phyloP scores from a whole-genome alignment of 768 basidiomycete species.

The Pisolithus tinctorius region DNA sequence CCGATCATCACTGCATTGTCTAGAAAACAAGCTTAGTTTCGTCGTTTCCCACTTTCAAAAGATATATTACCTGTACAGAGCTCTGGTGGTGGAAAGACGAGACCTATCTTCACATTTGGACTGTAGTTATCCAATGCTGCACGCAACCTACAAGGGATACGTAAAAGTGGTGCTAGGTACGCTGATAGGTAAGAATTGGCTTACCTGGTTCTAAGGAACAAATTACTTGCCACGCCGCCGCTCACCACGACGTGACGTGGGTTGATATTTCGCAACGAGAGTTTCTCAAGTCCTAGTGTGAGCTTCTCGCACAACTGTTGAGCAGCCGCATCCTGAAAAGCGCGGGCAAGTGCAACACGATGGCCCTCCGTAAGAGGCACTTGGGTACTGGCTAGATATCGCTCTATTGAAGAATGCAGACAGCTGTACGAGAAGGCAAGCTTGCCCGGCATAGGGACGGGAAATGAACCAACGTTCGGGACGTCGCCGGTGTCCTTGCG shows the following conservation, averaged over 20 bases:
- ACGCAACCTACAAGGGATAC: conserved; percentile 23
- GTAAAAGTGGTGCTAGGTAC: background rate
- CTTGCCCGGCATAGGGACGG: conserved; percentile 43
- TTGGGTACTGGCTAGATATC: conserved; percentile 38
- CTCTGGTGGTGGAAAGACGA: conserved; percentile 68
- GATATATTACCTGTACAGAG: conserved; percentile 72
- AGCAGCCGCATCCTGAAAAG: conserved; percentile 69
- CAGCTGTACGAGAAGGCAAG: conserved; percentile 77
- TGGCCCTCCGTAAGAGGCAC: conserved; percentile 22
- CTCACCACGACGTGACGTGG: conserved; percentile 70
- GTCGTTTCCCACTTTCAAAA: background rate
- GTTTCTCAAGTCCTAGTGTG: conserved; percentile 17
- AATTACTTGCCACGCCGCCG: conserved; percentile 92
- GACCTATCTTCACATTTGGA: conserved; percentile 30
- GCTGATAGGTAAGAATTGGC: conserved; percentile 7
- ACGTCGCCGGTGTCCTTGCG: conserved; percentile 21
- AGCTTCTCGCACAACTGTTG: conserved; percentile 75
- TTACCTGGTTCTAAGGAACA: conserved; percentile 58
- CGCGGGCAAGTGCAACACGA: conserved; percentile 48
- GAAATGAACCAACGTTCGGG: conserved; percentile 32
- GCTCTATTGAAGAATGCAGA: conserved; percentile 65
- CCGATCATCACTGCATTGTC: conserved; percentile 98
- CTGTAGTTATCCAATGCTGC: conserved; percentile 21
- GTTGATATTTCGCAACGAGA: conserved; percentile 42
- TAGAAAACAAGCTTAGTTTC: conserved; percentile 21